A percentile compares a stretch with the other conserved stretches of the same genome.
These are phyloP conservation scores for Heritiera fomes DNA, from an alignment of 345 rosid species.

Conservation along the genomic window DNA sequence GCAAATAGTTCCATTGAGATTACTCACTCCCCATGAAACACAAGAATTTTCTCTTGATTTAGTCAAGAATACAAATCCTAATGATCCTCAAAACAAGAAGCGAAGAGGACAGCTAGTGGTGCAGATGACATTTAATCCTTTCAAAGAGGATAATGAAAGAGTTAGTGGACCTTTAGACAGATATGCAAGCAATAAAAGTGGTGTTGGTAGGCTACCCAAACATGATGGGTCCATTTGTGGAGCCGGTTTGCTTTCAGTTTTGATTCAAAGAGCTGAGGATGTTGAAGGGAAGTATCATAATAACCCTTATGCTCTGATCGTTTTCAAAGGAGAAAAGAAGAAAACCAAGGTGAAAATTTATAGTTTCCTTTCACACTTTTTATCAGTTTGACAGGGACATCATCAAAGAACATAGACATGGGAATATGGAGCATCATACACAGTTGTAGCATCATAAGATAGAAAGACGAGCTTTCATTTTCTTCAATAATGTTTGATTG, in stretches of 20 bases:
- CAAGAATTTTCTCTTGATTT: slow-evolving; percentile 40
- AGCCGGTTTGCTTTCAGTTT: slow-evolving; percentile 46
- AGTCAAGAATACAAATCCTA: slow-evolving; percentile 39
- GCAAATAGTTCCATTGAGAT: slow-evolving; percentile 48
- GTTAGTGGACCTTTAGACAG: slow-evolving; percentile 20
- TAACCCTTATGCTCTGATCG: slow-evolving; percentile 45
- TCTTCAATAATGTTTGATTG: neutral
- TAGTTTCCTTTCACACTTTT: neutral
- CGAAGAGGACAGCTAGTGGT: slow-evolving; percentile 43
- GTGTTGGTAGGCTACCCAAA: slow-evolving; percentile 3
- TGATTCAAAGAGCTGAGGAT: slow-evolving; percentile 44
- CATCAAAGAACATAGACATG: neutral
- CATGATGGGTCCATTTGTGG: slow-evolving; percentile 22
- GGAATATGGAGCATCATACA: neutral
- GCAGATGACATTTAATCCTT: slow-evolving; percentile 43
- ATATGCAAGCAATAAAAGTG: slow-evolving; percentile 14
- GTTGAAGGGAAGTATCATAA: slow-evolving; percentile 49
- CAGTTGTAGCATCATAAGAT: neutral
- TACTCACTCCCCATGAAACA: slow-evolving; percentile 34
- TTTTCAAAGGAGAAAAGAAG: slow-evolving; percentile 51
- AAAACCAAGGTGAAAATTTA: slow-evolving; percentile 44
- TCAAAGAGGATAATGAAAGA: slow-evolving; percentile 39
- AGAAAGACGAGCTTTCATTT: neutral
- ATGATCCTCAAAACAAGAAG: slow-evolving; percentile 43
- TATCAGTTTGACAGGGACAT: neutral